A percentile compares a stretch with the other conserved stretches of the same genome.
phyloP scores from a whole-genome alignment of 768 basidiomycete species.

The Pleurotus giganteus region DNA sequence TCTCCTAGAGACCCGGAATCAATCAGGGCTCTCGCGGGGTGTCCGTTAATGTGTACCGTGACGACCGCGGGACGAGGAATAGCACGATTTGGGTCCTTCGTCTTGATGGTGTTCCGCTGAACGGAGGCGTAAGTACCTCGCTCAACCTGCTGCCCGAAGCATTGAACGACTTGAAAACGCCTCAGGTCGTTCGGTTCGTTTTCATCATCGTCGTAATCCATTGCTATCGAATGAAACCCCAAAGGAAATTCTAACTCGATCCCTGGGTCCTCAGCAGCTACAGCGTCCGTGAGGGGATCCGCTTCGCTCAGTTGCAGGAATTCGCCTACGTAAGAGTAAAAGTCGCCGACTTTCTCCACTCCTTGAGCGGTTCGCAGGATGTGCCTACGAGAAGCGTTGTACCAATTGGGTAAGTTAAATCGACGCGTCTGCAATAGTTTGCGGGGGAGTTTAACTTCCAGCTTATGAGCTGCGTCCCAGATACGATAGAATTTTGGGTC shows the following conservation, averaged over 20 bases:
- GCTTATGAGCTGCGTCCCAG: neutral
- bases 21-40: constrained; percentile 29
- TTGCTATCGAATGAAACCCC: too few species aligned
- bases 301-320: too few species aligned
- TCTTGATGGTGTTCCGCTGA: constrained; percentile 8
- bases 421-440: neutral
- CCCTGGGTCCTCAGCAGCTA: too few species aligned
- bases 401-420: neutral
- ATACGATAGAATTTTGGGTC: neutral
- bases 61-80: constrained; percentile 30
- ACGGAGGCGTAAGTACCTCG: neutral
- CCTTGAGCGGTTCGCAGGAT: neutral
- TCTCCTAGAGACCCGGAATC: constrained; percentile 37
- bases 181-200: too few species aligned
- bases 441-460: neutral
- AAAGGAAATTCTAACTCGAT: too few species aligned
- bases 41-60: constrained; percentile 26
- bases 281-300: too few species aligned
- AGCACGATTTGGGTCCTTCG: constrained; percentile 9
- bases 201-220: too few species aligned
- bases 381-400: neutral
- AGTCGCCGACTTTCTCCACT: neutral
- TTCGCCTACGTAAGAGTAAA: too few species aligned
- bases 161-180: too few species aligned
- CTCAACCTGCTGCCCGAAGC: neutral